These are phyloP conservation scores for Sporothrix brasiliensis DNA, from an alignment of 2,329 filamentous ascomycete species.

Conservation along the genomic window DNA sequence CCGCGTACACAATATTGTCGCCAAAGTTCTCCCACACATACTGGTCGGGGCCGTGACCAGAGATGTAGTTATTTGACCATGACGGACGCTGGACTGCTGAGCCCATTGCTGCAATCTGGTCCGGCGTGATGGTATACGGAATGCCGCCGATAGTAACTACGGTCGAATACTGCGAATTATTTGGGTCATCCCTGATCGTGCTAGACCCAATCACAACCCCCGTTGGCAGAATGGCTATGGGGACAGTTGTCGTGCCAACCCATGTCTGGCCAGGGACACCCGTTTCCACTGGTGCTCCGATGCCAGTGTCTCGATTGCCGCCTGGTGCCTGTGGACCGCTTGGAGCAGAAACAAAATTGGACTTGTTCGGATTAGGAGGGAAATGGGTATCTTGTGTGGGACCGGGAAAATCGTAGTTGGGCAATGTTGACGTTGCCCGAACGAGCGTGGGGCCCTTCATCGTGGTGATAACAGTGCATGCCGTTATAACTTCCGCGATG, in stretches of 20 bases:
- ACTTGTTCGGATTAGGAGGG: background rate
- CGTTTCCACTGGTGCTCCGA: background rate
- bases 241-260: constrained; percentile 38
- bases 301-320: background rate
- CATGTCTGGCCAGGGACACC: background rate
- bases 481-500: background rate
- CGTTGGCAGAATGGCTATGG: constrained; percentile 50
- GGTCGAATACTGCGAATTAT: constrained; percentile 29
- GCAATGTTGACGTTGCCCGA: constrained; percentile 46
- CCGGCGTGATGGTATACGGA: constrained; percentile 54
- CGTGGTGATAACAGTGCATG: constrained; percentile 53
- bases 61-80: constrained; percentile 30
- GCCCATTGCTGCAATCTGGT: constrained; percentile 50
- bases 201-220: constrained; percentile 51
- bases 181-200: constrained; percentile 34
- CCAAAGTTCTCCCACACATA: constrained; percentile 38
- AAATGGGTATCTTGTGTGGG: background rate
- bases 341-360: background rate
- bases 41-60: constrained; percentile 36
- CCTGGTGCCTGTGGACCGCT: background rate
- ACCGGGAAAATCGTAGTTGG: constrained; percentile 45
- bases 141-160: constrained; percentile 38
- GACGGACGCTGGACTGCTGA: constrained; percentile 49
- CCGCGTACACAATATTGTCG: constrained; percentile 37
- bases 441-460: constrained; percentile 60